Base-by-base conservation (phyloP, 345 rosid species). In the Bruguiera sexangula region DNA sequence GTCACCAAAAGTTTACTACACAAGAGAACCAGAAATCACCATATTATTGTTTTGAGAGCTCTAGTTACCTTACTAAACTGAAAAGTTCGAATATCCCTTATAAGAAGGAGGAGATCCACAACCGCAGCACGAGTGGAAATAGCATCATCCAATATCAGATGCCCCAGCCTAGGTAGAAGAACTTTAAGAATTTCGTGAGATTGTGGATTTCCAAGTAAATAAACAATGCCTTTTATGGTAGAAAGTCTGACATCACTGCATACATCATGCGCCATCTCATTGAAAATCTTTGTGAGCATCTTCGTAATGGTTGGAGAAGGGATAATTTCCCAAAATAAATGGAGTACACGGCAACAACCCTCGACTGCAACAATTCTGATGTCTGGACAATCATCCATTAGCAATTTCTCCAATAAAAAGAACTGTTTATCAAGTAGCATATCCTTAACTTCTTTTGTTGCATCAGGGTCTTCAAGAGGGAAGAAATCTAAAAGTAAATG, bases 401-500 rank as follows among this genome's bases (percentile, higher is more conserved):
- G 84, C 69, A 89, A 67, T 70, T 75, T 88, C 78, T 95, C 99
- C 80, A 89, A 52, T 78, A 95, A 79, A 75, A 85, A 92, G 85
- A 89, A 92, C 82, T 95, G 96, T 67, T 82, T 95, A 63, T 88
- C 93, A 57, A 88, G 89, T 66, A 91, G 71, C 5, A 84, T 75
- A 82, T 94, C 97, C 75, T 94, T 92, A 31, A 68, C 92, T 81
- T 92, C 99, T 78, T 92, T 94, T 26, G 89, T 88, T 67, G 92
- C 78, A 76, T 88, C 95, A 27, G 99, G 99, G 82, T 94, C 92
- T 79, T 94, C 97, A 74, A 94, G 83, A 16, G 98, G 99, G 69
- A 91, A 91, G 68, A 94, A 68, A 60, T 94, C 97, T 74, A 94
- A 73, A 78, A 94, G 90, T 68, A 94, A 81, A 86, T 89, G 89